Percentiles rank a stretch among this genome's conserved stretches.
These are phyloP conservation scores for Cucurbita moschata DNA, from an alignment of 306 rosid species.

Conservation along the genomic window DNA sequence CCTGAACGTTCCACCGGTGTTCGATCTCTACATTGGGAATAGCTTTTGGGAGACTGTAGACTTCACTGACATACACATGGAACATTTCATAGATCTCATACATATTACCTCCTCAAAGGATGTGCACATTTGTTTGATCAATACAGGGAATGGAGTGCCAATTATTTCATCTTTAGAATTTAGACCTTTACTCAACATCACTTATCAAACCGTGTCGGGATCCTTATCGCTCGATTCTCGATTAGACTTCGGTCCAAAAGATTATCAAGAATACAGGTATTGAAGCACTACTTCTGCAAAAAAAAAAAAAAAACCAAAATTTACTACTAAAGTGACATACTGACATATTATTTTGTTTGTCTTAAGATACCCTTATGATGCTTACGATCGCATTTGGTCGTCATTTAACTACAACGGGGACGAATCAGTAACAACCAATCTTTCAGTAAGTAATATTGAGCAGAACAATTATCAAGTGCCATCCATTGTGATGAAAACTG, in stretches of 20 bases:
- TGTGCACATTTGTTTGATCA: conserved; percentile 2
- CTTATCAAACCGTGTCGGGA: background rate
- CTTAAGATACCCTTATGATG: conserved; percentile 19
- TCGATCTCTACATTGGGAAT: no score
- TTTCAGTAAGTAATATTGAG: background rate
- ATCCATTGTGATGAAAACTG: conserved; percentile 15
- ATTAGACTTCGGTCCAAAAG: background rate
- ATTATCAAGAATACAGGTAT: conserved; percentile 2
- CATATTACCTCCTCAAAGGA: background rate
- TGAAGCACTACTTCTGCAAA: background rate
- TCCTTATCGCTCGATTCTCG: background rate
- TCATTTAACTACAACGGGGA: background rate
- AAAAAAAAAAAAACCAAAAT: background rate
- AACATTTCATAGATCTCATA: background rate
- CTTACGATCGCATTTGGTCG: conserved; percentile 20
- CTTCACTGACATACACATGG: background rate
- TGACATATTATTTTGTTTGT: background rate
- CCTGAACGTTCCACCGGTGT: no score
- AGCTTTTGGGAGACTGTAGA: background rate
- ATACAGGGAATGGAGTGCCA: conserved; percentile 5
- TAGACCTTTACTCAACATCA: background rate
- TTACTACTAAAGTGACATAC: background rate
- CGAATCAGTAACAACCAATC: background rate
- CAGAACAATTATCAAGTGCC: conserved; percentile 1
- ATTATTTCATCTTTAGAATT: conserved; percentile 8